Evolutionary conservation across 2,329 filamentous ascomycete genomes (phyloP).

Genomic region (Fusarium penzigii): DNA sequence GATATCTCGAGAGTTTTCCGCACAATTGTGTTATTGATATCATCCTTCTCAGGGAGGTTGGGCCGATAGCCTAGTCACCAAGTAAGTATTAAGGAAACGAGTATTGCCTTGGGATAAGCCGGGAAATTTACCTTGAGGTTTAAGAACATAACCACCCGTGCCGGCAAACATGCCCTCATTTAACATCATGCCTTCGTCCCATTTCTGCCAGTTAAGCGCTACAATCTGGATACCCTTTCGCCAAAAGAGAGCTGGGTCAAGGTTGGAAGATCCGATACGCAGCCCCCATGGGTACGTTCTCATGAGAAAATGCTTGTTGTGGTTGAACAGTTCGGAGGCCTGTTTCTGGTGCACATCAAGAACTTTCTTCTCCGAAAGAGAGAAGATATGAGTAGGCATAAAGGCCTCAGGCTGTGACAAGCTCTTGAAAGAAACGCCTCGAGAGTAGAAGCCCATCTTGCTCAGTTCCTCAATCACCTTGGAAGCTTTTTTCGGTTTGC

Average conservation of each 20-base stretch:
- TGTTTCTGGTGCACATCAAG: constrained; percentile 58
- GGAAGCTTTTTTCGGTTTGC: constrained; percentile 56
- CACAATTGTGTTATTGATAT: constrained; percentile 35
- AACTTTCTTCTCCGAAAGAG: constrained; percentile 64
- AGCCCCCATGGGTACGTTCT: constrained; percentile 84
- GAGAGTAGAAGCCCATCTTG: constrained; percentile 77
- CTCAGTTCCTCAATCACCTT: constrained; percentile 75
- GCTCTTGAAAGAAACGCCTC: constrained; percentile 78
- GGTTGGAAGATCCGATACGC: constrained; percentile 80
- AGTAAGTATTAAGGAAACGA: constrained; percentile 2
- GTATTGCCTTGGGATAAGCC: too few species aligned
- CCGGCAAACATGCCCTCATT: constrained; percentile 91
- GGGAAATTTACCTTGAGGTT: constrained; percentile 62
- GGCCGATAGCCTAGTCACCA: constrained; percentile 34
- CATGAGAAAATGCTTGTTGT: constrained; percentile 83
- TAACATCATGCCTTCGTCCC: constrained; percentile 93
- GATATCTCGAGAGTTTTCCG: constrained; percentile 67
- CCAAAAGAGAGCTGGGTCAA: constrained; percentile 86
- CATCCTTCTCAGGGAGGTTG: constrained; percentile 18
- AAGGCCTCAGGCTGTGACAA: constrained; percentile 70
- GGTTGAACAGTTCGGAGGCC: constrained; percentile 64
- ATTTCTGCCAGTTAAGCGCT: constrained; percentile 90
- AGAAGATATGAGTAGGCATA: constrained; percentile 71
- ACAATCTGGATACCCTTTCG: constrained; percentile 87
- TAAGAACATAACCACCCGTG: constrained; percentile 82